Evolutionary conservation across 768 basidiomycete genomes (phyloP).

Genomic region (Xerocomellus chrysenteron): DNA sequence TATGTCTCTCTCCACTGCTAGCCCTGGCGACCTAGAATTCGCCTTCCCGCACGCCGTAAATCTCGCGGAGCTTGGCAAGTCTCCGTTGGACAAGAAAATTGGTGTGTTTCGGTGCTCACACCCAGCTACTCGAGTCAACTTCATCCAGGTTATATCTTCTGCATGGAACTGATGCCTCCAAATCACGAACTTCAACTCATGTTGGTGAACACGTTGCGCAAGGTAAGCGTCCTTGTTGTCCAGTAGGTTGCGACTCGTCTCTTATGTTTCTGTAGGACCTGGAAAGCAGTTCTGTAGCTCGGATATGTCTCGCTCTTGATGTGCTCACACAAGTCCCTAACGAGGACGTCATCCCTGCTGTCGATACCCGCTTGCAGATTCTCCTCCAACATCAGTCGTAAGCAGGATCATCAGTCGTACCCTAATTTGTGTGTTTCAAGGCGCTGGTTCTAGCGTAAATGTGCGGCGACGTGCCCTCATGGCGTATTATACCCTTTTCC

Average conservation of each 20-base stretch:
- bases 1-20: slow-evolving; percentile 44
- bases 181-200: slow-evolving; percentile 74
- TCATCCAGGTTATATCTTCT: slow-evolving; percentile 71
- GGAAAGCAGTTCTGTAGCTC: slow-evolving; percentile 52
- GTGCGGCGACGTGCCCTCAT: slow-evolving; percentile 64
- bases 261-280: slow-evolving; percentile 56
- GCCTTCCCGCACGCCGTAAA: slow-evolving; percentile 76
- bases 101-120: slow-evolving; percentile 39
- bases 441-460: slow-evolving; percentile 41
- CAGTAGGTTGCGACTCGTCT: background rate
- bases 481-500: slow-evolving; percentile 54
- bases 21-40: slow-evolving; percentile 56
- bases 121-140: background rate
- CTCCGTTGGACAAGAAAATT: slow-evolving; percentile 62
- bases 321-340: slow-evolving; percentile 59
- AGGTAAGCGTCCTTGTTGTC: slow-evolving; percentile 43
- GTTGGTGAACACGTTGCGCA: slow-evolving; percentile 83
- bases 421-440: slow-evolving; percentile 1
- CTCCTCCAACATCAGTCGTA: slow-evolving; percentile 76
- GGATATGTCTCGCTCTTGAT: slow-evolving; percentile 73
- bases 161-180: slow-evolving; percentile 66
- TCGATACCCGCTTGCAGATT: slow-evolving; percentile 61
- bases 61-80: slow-evolving; percentile 67
- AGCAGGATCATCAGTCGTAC: slow-evolving; percentile 42
- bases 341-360: slow-evolving; percentile 72